phyloP scores from a whole-genome alignment of 345 rosid species.

The Syzygium aqueum region DNA sequence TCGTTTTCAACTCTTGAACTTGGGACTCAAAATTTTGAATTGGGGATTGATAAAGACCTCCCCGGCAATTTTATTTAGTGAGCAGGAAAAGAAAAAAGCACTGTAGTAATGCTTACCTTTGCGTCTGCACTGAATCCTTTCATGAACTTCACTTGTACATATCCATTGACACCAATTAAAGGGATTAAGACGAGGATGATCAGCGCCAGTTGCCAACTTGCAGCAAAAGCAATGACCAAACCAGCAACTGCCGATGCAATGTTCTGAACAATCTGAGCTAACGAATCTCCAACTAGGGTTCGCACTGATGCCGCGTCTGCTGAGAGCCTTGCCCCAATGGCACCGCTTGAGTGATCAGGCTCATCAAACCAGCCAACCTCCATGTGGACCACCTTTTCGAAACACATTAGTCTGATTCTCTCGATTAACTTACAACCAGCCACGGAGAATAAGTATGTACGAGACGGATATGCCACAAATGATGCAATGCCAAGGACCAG shows the following conservation, averaged over 20 bases:
- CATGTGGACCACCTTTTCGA: slow-evolving; percentile 74
- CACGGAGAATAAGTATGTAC: slow-evolving; percentile 51
- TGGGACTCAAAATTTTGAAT: background rate
- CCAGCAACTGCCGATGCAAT: slow-evolving; percentile 50
- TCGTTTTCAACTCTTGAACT: background rate
- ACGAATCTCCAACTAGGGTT: slow-evolving; percentile 67
- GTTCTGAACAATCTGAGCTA: slow-evolving; percentile 60
- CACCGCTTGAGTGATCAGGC: slow-evolving; percentile 66
- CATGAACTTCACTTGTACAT: slow-evolving; percentile 54
- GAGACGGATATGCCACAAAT: slow-evolving; percentile 34
- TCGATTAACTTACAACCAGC: slow-evolving; percentile 64
- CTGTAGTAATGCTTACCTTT: slow-evolving; percentile 33
- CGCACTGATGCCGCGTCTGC: slow-evolving; percentile 78
- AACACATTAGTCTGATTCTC: slow-evolving; percentile 62
- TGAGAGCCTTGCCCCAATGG: slow-evolving; percentile 83
- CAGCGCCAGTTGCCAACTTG: slow-evolving; percentile 67
- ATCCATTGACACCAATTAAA: slow-evolving; percentile 54
- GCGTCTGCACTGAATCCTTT: slow-evolving; percentile 79
- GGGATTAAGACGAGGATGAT: slow-evolving; percentile 58
- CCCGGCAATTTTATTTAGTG: background rate
- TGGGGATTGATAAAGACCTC: background rate
- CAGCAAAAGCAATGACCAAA: slow-evolving; percentile 66
- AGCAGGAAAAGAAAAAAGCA: background rate
- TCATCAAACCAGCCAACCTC: slow-evolving; percentile 91
- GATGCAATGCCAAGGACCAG: slow-evolving; percentile 53